Evolutionary conservation across 345 rosid genomes (phyloP).

Genomic region (Salix dunnii): DNA sequence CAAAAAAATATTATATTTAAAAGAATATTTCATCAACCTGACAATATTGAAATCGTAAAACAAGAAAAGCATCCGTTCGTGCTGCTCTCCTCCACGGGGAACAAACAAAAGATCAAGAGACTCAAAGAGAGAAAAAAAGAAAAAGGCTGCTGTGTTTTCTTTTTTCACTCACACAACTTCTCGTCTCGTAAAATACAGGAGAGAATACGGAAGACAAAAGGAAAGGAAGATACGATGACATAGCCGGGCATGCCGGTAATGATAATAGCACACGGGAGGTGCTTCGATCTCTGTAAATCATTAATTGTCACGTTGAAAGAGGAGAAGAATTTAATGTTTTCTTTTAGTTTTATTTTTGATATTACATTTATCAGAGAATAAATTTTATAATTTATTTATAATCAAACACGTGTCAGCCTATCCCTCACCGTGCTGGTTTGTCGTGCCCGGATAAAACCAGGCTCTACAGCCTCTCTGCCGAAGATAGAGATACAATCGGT

Average conservation of each 20-base stretch:
- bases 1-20: too few relatives aligned
- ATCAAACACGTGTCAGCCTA: slow-evolving; percentile 12
- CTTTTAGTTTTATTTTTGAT: too few relatives aligned
- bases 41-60: not conserved
- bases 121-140: not conserved
- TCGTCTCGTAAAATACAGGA: not conserved
- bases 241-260: slow-evolving; percentile 30
- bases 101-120: not conserved
- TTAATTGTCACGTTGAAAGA: not conserved
- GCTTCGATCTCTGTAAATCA: not conserved
- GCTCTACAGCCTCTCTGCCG: not conserved
- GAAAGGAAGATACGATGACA: slow-evolving; percentile 33
- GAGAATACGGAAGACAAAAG: not conserved
- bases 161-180: not conserved
- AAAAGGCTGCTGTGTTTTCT: not conserved
- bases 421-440: slow-evolving; percentile 5
- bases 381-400: too few relatives aligned
- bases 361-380: too few relatives aligned
- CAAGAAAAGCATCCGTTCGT: not conserved
- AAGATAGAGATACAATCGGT: not conserved
- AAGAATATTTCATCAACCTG: not conserved
- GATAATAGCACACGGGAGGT: not conserved
- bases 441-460: slow-evolving; percentile 22
- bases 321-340: too few relatives aligned
- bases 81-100: not conserved